Conservation (phyloP, 2,329 filamentous ascomycete genomes). For the Sporothrix euskadiensis region DNA sequence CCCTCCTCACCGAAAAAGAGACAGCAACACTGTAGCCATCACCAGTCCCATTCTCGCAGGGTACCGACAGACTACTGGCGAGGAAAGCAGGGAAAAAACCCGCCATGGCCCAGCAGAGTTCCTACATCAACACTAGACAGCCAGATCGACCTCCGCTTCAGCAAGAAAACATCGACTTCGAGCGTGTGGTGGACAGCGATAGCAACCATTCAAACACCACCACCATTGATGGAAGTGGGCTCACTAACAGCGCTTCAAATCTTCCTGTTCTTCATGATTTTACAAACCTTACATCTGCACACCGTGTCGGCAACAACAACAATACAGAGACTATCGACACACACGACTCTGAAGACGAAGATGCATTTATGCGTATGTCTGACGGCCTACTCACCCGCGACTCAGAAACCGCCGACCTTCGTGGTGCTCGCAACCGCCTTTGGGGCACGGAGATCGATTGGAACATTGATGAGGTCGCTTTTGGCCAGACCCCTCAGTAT, state of each 20-base stretch:
- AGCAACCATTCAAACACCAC: no score
- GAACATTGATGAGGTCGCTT: not conserved
- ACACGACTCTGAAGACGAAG: not conserved
- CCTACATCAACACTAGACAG: not conserved
- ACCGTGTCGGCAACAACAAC: not conserved
- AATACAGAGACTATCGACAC: not conserved
- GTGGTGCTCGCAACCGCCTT: not conserved
- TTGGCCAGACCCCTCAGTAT: not conserved
- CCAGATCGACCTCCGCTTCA: not conserved
- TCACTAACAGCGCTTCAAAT: not conserved
- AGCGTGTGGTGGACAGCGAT: not conserved
- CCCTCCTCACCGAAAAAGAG: not conserved
- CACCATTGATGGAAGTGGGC: no score
- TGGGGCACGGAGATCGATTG: not conserved
- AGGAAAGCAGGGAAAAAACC: not conserved
- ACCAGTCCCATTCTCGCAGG: no score
- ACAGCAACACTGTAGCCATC: no score
- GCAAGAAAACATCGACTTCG: not conserved
- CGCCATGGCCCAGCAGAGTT: not conserved
- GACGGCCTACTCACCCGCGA: not conserved
- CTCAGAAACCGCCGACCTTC: not conserved
- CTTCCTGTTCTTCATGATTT: not conserved
- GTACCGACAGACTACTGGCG: not conserved
- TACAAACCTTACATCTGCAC: not conserved
- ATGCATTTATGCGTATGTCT: not conserved